A percentile compares a stretch with the other conserved stretches of the same genome.
Evolutionary conservation across 345 rosid genomes (phyloP).

Genomic region (Brassica napus): Da-Ae NC_063445.1:54672001-54672500

Average conservation of each 20-base stretch:
- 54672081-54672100: constrained; percentile 34
- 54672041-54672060: constrained; percentile 5
- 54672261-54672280: background rate
- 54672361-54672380: too few species aligned
- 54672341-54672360: too few species aligned
- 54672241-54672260: background rate
- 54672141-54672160: background rate
- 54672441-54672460: too few species aligned
- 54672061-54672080: constrained; percentile 16
- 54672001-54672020: background rate
- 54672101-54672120: constrained; percentile 1
- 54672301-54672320: constrained; percentile 13
- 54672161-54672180: background rate
- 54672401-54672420: too few species aligned
- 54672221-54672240: too few species aligned
- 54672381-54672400: too few species aligned
- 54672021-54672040: too few species aligned
- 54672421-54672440: too few species aligned
- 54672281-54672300: constrained; percentile 20
- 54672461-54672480: too few species aligned
- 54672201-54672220: too few species aligned
- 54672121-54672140: constrained; percentile 19
- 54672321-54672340: background rate
- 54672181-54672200: background rate
- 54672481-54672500: too few species aligned